These are phyloP conservation scores for Claviceps purpurea DNA, from an alignment of 2,329 filamentous ascomycete genomes.

Conservation along the genomic window DNA sequence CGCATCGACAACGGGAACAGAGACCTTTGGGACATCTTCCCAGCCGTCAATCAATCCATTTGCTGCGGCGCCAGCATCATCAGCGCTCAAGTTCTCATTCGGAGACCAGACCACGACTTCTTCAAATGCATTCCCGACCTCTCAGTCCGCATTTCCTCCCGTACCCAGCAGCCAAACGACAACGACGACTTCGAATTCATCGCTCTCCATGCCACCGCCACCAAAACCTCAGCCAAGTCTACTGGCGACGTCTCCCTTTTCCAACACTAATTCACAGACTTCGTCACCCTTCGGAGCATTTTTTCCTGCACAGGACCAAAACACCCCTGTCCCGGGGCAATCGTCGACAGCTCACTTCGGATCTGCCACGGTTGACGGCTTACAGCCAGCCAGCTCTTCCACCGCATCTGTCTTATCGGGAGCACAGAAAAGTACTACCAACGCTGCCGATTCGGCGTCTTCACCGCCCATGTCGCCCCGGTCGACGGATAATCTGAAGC, in stretches of 20 bases:
- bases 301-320: background rate
- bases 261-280: background rate
- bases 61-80: conserved; percentile 5
- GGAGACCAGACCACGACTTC: conserved; percentile 2
- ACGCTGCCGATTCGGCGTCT: background rate
- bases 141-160: background rate
- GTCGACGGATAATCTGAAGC: background rate
- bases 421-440: background rate
- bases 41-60: conserved; percentile 11
- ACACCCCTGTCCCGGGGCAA: background rate
- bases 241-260: background rate
- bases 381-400: background rate
- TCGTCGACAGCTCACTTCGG: background rate
- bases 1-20: background rate
- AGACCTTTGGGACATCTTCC: background rate
- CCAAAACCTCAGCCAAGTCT: conserved; percentile 5
- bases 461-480: background rate
- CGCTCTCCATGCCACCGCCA: conserved; percentile 4
- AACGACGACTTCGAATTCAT: background rate
- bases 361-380: background rate
- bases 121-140: background rate
- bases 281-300: background rate
- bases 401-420: background rate
- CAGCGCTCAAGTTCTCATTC: conserved; percentile 9
- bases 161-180: background rate